Evolutionary conservation across 495 filamentous ascomycete genomes (phyloP).

Genomic region (Rostrohypoxylon terebratum): DNA sequence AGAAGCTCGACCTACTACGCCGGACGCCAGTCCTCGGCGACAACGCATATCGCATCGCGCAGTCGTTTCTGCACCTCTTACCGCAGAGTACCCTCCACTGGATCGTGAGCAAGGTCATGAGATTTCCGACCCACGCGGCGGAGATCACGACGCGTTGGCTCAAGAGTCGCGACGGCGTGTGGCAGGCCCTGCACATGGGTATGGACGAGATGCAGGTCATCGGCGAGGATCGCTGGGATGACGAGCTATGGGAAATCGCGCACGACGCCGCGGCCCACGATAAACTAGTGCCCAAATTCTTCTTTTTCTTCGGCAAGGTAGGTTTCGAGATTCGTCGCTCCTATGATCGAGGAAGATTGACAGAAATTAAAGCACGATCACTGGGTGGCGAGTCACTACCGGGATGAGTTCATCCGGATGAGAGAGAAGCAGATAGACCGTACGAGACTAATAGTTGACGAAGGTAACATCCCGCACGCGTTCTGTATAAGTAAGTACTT

Average conservation of each 20-base stretch:
- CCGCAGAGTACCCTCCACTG: constrained; percentile 56
- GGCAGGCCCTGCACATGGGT: constrained; percentile 72
- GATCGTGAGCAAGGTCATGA: constrained; percentile 61
- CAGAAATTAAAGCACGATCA: constrained; percentile 63
- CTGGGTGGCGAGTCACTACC: constrained; percentile 82
- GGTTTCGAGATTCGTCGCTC: not conserved
- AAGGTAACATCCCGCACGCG: constrained; percentile 78
- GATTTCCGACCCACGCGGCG: constrained; percentile 68
- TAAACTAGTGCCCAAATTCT: constrained; percentile 64
- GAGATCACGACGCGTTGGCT: constrained; percentile 73
- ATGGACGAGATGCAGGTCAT: constrained; percentile 82
- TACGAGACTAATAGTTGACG: constrained; percentile 77
- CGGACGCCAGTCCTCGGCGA: constrained; percentile 66
- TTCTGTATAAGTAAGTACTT: constrained; percentile 82
- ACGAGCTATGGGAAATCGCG: constrained; percentile 80
- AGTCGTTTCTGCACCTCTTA: constrained; percentile 60
- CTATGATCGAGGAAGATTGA: not conserved
- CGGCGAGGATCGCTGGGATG: constrained; percentile 78
- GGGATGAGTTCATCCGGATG: constrained; percentile 77
- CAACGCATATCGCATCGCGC: constrained; percentile 64
- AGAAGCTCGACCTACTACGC: constrained; percentile 64
- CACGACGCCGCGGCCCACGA: constrained; percentile 52
- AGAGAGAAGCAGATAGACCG: constrained; percentile 56
- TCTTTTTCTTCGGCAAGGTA: constrained; percentile 79
- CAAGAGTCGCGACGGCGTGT: constrained; percentile 70